These are phyloP conservation scores for Nitzschia sp. DNA, from an alignment of 108 stramenopile species.

Conservation along the genomic window DNA sequence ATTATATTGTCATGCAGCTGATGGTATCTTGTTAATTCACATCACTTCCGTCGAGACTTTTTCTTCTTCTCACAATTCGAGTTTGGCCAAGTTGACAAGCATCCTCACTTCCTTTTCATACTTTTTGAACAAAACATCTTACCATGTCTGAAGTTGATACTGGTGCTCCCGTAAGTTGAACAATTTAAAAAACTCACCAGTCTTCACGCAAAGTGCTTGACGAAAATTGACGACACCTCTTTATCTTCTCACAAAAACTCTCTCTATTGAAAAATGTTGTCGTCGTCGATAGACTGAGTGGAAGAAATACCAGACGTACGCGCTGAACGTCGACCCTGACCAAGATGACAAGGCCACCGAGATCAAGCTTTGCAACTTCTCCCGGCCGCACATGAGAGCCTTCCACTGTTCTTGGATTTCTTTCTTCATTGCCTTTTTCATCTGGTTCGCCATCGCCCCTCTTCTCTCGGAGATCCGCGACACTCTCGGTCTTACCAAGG, in stretches of 20 bases:
- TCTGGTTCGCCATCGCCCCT: constrained; percentile 92
- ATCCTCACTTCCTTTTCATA: no score
- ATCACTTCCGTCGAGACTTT: no score
- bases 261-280: neutral
- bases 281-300: constrained; percentile 29
- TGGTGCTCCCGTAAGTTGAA: constrained; percentile 39
- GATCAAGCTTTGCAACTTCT: constrained; percentile 56
- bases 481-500: constrained; percentile 56
- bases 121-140: no score
- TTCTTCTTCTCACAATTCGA: no score
- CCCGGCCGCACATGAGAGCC: constrained; percentile 86
- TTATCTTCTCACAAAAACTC: neutral
- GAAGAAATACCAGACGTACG: constrained; percentile 66
- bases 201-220: neutral
- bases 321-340: constrained; percentile 69
- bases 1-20: no score
- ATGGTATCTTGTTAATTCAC: no score
- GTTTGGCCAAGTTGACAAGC: no score
- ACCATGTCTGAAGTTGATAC: constrained; percentile 26
- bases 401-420: constrained; percentile 76
- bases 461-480: constrained; percentile 71
- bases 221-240: neutral
- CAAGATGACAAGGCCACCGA: constrained; percentile 77
- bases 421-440: constrained; percentile 82
- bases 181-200: no score